phyloP scores from a whole-genome alignment of 352 stramenopile genomes.

The Hyaloperonospora arabidopsidis region DNA sequence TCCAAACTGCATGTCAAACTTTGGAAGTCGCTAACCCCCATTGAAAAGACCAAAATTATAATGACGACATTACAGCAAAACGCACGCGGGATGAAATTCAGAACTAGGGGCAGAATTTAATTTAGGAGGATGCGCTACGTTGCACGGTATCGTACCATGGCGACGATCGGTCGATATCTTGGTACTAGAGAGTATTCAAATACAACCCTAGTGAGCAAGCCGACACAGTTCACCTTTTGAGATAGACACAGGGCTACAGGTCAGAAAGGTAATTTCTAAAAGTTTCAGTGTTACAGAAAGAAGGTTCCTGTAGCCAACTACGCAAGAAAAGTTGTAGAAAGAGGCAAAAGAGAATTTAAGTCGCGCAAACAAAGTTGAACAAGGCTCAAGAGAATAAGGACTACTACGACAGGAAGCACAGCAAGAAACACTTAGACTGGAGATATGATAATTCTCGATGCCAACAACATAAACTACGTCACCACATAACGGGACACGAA shows the following conservation, averaged over 20 bases:
- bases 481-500: no score
- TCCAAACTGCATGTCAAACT: not conserved
- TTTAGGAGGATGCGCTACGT: conserved; percentile 11
- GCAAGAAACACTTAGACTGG: conserved; percentile 3
- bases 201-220: not conserved
- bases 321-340: not conserved
- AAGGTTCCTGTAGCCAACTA: not conserved
- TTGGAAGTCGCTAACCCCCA: not conserved
- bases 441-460: conserved; percentile 9
- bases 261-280: not conserved
- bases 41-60: not conserved
- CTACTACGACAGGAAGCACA: conserved; percentile 15
- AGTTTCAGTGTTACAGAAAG: no score
- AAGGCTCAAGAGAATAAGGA: conserved; percentile 8
- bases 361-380: conserved; percentile 4
- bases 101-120: conserved; percentile 13
- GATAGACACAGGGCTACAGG: not conserved
- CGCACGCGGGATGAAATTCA: conserved; percentile 7
- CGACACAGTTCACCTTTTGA: not conserved
- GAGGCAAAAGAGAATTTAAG: conserved; percentile 5
- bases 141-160: conserved; percentile 12
- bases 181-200: not conserved
- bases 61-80: not conserved
- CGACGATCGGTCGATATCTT: not conserved
- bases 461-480: not conserved